Evolutionary conservation across 2,329 filamentous ascomycete genomes (phyloP), one percentile per base, ranked within the genome.

Genomic region (Annulohypoxylon truncatum): DNA sequence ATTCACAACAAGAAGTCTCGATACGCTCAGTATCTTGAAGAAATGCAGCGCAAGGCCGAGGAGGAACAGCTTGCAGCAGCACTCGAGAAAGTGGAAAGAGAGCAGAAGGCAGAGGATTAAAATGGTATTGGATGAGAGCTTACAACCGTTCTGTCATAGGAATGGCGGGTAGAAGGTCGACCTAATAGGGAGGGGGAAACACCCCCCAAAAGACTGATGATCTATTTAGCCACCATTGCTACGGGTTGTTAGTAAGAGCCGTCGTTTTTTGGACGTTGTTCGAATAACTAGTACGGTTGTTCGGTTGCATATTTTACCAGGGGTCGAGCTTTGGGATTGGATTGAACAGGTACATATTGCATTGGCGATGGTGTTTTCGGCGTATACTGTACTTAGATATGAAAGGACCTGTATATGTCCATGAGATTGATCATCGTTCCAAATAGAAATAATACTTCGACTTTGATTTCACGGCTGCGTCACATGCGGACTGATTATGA

Each of bases 1-100:
- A 98, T 99, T 77, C 96, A 99, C 88, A 98, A 98, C 85, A 96
- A 96, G 81, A 91, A 94, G 79, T 97, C 93, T 63, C 90, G 94
- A 73, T 99, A 98, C 76, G 92, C 94, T 9, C 89, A 94, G 81
- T 97, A 91, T 80, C 82, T 97, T 60, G 85, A 86, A 74, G 89
- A 93, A 66, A 87, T 92, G 79, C 90, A 93, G 77, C 82, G 85
- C 76, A 90, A 92, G 83, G 83, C 85, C 69, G 84, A 89, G 72
- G 86, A 88, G 69, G 73, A 77, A 55, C 73, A 70, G 56, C 68
- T 73, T 15, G 60, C 63, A 6, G 71, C 66, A 3, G 73, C 72
- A 1, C 64, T 73, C 7, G 55, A 73, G 48, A 71, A 71, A 51
- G 70, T 71, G 1, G 50, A 65, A 42, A 50, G 65, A 20, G 64